A percentile compares a stretch with the other conserved stretches of the same genome.
These are phyloP conservation scores for Wickerhamiella shivajii DNA, from an alignment of 805 yeast species.

Conservation along the genomic window DNA sequence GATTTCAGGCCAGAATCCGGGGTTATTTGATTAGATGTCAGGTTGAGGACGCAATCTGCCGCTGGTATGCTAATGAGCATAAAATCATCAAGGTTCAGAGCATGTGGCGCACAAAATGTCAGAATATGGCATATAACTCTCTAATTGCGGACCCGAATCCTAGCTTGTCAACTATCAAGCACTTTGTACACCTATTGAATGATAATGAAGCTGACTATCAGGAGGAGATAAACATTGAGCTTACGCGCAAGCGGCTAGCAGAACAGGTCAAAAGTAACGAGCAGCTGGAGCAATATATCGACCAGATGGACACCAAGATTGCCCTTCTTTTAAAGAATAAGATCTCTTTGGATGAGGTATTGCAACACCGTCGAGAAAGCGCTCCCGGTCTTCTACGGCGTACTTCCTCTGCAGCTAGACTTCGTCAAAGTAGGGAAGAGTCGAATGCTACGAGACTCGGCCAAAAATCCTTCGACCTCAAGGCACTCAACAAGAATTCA, in stretches of 20 bases:
- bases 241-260: constrained; percentile 50
- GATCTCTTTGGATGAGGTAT: constrained; percentile 58
- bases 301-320: constrained; percentile 63
- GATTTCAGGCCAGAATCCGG: constrained; percentile 24
- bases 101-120: constrained; percentile 47
- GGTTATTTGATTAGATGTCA: constrained; percentile 22
- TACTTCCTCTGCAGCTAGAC: constrained; percentile 5
- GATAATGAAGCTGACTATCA: constrained; percentile 61
- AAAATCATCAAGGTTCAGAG: constrained; percentile 63
- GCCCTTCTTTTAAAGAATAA: constrained; percentile 66
- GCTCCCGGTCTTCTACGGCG: constrained; percentile 6
- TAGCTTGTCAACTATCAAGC: constrained; percentile 57
- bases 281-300: constrained; percentile 55
- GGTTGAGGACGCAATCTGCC: constrained; percentile 22
- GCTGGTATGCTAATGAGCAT: constrained; percentile 43
- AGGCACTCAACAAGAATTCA: constrained; percentile 27
- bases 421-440: constrained; percentile 7
- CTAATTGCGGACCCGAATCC: constrained; percentile 61
- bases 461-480: constrained; percentile 23
- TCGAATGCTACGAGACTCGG: constrained; percentile 7
- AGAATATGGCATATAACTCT: constrained; percentile 58
- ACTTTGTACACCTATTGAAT: constrained; percentile 60
- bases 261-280: constrained; percentile 59
- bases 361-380: constrained; percentile 27
- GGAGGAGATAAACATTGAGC: constrained; percentile 56